These are phyloP conservation scores for Leishmania tropica DNA, from an alignment of 208 protist species.

Conservation along the genomic window DNA sequence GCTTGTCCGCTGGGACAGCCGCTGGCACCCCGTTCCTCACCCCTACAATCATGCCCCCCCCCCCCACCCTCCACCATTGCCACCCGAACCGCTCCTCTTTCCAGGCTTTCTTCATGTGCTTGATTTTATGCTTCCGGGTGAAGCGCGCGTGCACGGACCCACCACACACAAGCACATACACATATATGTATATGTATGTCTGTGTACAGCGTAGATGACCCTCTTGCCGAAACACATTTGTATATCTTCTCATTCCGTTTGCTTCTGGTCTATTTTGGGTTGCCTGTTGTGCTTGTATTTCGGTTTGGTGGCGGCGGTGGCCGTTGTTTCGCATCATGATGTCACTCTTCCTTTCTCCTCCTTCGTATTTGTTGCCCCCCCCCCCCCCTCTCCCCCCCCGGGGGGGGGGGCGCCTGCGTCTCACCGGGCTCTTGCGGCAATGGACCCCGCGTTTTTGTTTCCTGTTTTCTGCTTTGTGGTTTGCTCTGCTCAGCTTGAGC, in stretches of 20 bases:
- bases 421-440: background rate
- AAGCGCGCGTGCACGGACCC: background rate
- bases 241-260: background rate
- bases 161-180: background rate
- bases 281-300: background rate
- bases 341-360: background rate
- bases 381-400: too few species aligned
- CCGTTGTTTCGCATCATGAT: background rate
- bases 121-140: background rate
- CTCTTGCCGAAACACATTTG: background rate
- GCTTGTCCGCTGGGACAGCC: background rate
- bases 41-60: background rate
- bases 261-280: background rate
- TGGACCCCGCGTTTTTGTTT: background rate
- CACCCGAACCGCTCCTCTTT: background rate
- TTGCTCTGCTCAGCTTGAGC: background rate
- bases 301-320: background rate
- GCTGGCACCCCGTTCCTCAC: background rate
- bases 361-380: background rate
- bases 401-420: background rate
- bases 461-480: background rate
- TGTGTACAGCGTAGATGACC: background rate
- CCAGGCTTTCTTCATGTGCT: background rate
- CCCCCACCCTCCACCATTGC: background rate
- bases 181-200: background rate